A percentile compares a stretch with the other conserved stretches of the same genome.
These are phyloP conservation scores for Psilocybe tampanensis DNA, from an alignment of 768 basidiomycete species.

Conservation along the genomic window DNA sequence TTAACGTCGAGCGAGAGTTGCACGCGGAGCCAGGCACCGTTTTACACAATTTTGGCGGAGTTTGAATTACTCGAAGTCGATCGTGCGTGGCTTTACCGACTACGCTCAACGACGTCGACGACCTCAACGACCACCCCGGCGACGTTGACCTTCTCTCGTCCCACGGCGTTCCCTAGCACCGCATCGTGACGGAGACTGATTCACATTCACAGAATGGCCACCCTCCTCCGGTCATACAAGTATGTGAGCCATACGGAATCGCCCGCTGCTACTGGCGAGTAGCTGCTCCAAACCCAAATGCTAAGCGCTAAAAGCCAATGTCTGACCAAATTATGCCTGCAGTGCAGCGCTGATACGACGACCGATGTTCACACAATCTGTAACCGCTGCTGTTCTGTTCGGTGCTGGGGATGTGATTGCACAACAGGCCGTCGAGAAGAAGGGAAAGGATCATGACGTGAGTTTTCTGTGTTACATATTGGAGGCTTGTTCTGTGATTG, in stretches of 20 bases:
- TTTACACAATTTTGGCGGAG: too few species aligned
- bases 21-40: too few species aligned
- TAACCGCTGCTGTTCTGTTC: conserved; percentile 68
- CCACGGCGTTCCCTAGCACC: too few species aligned
- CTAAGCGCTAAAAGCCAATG: background rate
- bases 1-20: too few species aligned
- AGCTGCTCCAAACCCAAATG: background rate
- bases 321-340: background rate
- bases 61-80: too few species aligned
- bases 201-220: too few species aligned
- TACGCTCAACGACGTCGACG: too few species aligned
- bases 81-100: too few species aligned
- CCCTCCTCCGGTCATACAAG: conserved; percentile 41
- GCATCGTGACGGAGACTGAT: too few species aligned
- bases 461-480: conserved; percentile 24
- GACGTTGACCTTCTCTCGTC: too few species aligned
- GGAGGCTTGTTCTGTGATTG: background rate
- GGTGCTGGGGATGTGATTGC: conserved; percentile 81
- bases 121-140: too few species aligned
- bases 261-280: background rate
- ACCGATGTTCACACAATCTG: conserved; percentile 65
- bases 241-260: conserved; percentile 17
- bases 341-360: conserved; percentile 63
- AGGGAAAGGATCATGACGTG: conserved; percentile 77
- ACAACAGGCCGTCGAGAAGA: conserved; percentile 81